Conservation (phyloP, 768 basidiomycete species). For the Antrodiella citrinella region DNA sequence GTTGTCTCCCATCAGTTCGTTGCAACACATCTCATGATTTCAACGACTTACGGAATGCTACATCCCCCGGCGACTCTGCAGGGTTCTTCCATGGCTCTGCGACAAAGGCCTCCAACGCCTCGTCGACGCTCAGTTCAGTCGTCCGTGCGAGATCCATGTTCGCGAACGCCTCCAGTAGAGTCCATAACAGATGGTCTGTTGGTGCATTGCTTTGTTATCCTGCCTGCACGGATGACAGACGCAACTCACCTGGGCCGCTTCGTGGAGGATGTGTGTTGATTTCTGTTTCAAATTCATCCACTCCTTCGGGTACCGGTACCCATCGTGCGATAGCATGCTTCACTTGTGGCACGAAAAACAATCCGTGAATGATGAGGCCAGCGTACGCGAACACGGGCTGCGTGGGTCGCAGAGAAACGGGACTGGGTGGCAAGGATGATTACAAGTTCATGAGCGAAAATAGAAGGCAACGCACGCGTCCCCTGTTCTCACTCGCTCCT, state of each 20-base stretch:
- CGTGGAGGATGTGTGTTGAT: not conserved
- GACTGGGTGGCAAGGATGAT: constrained; percentile 37
- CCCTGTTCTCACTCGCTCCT: constrained; percentile 46
- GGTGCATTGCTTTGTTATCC: not conserved
- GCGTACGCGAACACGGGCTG: constrained; percentile 45
- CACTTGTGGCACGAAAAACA: constrained; percentile 69
- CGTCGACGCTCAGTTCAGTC: constrained; percentile 46
- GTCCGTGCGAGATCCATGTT: constrained; percentile 62
- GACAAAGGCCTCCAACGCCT: constrained; percentile 38
- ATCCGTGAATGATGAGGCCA: constrained; percentile 52
- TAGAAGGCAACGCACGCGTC: constrained; percentile 37
- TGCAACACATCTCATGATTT: constrained; percentile 3
- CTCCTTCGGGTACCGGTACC: constrained; percentile 18
- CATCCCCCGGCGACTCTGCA: constrained; percentile 30
- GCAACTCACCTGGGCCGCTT: not conserved
- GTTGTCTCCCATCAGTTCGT: constrained; percentile 5
- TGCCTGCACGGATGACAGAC: too few relatives aligned
- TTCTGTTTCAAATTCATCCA: constrained; percentile 1
- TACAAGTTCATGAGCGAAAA: not conserved
- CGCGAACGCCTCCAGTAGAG: constrained; percentile 56
- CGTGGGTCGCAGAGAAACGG: constrained; percentile 60
- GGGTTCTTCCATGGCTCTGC: constrained; percentile 31
- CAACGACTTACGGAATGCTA: constrained; percentile 30
- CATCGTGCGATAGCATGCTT: constrained; percentile 34
- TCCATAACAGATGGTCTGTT: constrained; percentile 43